A percentile compares a stretch with the other conserved stretches of the same genome.
These are phyloP conservation scores for Cenococcum geophilum DNA, from an alignment of 495 filamentous ascomycete genomes.

Conservation along the genomic window DNA sequence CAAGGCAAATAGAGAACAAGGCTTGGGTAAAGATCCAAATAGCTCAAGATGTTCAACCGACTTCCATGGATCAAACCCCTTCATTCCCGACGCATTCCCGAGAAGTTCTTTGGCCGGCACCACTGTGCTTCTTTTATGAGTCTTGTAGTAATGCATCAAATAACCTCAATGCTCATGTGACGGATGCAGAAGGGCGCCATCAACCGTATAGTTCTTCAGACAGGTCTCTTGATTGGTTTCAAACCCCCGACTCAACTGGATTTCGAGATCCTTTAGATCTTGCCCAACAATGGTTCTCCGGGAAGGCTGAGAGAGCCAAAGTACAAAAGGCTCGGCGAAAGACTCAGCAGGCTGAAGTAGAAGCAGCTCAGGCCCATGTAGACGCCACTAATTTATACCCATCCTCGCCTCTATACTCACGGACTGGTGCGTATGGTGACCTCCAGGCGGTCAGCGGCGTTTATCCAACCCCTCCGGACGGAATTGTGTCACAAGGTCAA, in stretches of 20 bases:
- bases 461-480: slow-evolving; percentile 86
- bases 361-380: slow-evolving; percentile 16
- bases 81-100: neutral
- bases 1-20: neutral
- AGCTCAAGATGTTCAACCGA: neutral
- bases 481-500: slow-evolving; percentile 44
- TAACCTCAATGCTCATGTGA: neutral
- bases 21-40: slow-evolving; percentile 26
- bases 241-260: slow-evolving; percentile 14
- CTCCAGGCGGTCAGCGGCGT: slow-evolving; percentile 44
- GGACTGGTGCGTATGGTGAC: slow-evolving; percentile 28
- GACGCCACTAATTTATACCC: slow-evolving; percentile 19
- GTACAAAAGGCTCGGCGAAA: slow-evolving; percentile 45
- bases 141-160: neutral
- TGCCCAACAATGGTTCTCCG: slow-evolving; percentile 62
- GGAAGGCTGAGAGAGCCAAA: slow-evolving; percentile 45
- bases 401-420: slow-evolving; percentile 29
- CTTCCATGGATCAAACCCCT: neutral
- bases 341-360: slow-evolving; percentile 46
- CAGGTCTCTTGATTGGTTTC: slow-evolving; percentile 27
- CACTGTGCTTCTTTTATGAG: slow-evolving; percentile 27
- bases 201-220: neutral
- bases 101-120: slow-evolving; percentile 28
- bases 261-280: slow-evolving; percentile 56
- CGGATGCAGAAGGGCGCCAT: neutral